Percentiles rank a stretch among this genome's conserved stretches.
These are phyloP conservation scores for Leccinum rimulosum DNA, from an alignment of 768 basidiomycete species.

Conservation along the genomic window DNA sequence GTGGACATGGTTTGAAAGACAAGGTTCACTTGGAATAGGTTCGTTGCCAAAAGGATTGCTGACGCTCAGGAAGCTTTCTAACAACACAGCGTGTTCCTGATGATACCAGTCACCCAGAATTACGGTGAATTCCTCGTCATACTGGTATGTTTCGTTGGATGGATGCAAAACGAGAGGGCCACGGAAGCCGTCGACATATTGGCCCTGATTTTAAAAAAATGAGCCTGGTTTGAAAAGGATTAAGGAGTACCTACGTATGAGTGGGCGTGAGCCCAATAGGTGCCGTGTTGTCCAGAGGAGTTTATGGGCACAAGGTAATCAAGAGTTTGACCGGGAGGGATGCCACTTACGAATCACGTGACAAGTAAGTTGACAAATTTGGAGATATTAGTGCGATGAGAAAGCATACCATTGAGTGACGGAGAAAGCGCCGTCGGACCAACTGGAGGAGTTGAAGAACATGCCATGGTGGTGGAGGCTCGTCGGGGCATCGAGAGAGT, in stretches of 20 bases:
- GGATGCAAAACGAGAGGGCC: conserved; percentile 80
- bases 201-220: conserved; percentile 47
- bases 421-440: conserved; percentile 85
- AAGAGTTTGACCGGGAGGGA: conserved; percentile 68
- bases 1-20: neutral
- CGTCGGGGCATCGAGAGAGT: conserved; percentile 63
- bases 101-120: conserved; percentile 94
- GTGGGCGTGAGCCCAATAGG: conserved; percentile 81
- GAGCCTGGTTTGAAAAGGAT: neutral
- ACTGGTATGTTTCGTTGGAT: conserved; percentile 58
- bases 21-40: conserved; percentile 71
- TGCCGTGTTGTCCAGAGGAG: conserved; percentile 69
- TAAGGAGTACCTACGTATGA: conserved; percentile 33
- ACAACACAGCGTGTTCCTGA: conserved; percentile 58
- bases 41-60: conserved; percentile 83
- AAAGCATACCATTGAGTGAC: conserved; percentile 74
- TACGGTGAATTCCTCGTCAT: conserved; percentile 90
- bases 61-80: conserved; percentile 65
- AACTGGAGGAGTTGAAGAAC: conserved; percentile 85
- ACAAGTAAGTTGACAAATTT: neutral
- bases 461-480: conserved; percentile 93
- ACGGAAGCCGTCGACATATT: conserved; percentile 93
- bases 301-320: conserved; percentile 75
- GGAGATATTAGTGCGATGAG: rapidly evolving
- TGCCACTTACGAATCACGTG: conserved; percentile 47